Conservation (phyloP, 805 yeast species). For the Starmerella ratchasimensis region DNA sequence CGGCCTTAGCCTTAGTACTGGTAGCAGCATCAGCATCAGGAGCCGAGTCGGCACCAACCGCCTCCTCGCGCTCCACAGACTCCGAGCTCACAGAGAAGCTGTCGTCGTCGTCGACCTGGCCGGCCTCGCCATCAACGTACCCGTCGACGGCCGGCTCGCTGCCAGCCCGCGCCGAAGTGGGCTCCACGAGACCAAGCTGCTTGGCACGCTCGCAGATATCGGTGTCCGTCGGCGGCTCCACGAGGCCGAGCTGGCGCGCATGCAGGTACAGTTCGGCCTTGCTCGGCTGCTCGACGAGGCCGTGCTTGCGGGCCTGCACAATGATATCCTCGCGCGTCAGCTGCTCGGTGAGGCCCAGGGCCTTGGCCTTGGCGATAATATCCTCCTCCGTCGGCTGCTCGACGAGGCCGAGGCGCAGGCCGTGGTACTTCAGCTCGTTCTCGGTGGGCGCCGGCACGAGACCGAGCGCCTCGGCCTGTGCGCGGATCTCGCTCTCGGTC, state of each 20-base stretch:
- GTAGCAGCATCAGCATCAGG: too few species aligned
- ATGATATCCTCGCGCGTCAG: slow-evolving; percentile 4
- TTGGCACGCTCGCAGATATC: slow-evolving; percentile 1
- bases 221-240: slow-evolving; percentile 3
- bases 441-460: slow-evolving; percentile 27
- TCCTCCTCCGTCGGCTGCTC: slow-evolving; percentile 22
- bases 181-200: slow-evolving; percentile 9
- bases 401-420: slow-evolving; percentile 44
- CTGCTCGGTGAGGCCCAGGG: slow-evolving; percentile 10
- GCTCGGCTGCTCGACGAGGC: slow-evolving; percentile 3
- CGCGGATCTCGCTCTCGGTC: slow-evolving; percentile 5
- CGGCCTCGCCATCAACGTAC: too few species aligned
- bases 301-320: slow-evolving; percentile 7
- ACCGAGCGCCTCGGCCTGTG: slow-evolving; percentile 11
- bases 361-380: slow-evolving; percentile 4
- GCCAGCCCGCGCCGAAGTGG: too few species aligned
- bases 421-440: slow-evolving; percentile 1
- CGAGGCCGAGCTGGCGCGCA: slow-evolving; percentile 10
- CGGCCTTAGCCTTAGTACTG: not conserved
- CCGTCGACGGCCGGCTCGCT: too few species aligned
- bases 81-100: too few species aligned
- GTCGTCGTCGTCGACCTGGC: too few species aligned
- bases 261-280: slow-evolving; percentile 2
- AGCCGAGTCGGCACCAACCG: too few species aligned
- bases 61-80: too few species aligned